Base-by-base conservation (phyloP, 1,139 yeast genomes). In the Suhomyces terraborum region DNA sequence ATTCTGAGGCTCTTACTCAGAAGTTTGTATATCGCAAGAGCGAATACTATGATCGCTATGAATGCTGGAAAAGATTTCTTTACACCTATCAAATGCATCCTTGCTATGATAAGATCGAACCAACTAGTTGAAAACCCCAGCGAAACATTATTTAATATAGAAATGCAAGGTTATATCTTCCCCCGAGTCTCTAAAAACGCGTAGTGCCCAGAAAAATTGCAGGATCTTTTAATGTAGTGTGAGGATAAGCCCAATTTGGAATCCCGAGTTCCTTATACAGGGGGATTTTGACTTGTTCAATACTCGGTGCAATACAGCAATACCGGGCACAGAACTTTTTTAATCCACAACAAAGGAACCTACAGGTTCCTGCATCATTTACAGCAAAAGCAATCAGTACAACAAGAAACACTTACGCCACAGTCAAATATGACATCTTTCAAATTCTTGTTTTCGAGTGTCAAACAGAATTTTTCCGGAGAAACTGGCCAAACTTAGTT, bases 1-100 rank as follows among this genome's bases (percentile, higher is more conserved):
- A 26, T 16, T 7, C 26, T 12, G 21, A 32, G 32, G 9, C 16
- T 22, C 20, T 16, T 22, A 13, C 22, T 27, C 33, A 29, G 30
- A 9, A 41, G 13, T 17, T 26, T 29, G 33, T 28, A 41, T 7
- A 36, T 10, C 2, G 34, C 32, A 12, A 41, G 31, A 21, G 18
- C 19, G 4, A 36, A 29, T n/a, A 29, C 21, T 25, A 31, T 41
- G 31, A 32, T 19, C n/a, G 23, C 33, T n/a, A 32, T 29, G 23
- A 41, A 26, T 13, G 22, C 36, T 5, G 36, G 23, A 27, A 41
- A 28, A 8, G 35, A 28, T 22, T 28, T 36, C 24, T 36, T 41
- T 27, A 41, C 19, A 5, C 27, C 31, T 6, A 28, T 16, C 14
- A 34, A 24, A 16, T 36, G 19, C 29, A 31, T 28, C 30, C 30